Percentiles rank a stretch among this genome's conserved stretches.
Evolutionary conservation across 805 yeast species (phyloP).

Genomic region (Candida coleopterorum): DNA sequence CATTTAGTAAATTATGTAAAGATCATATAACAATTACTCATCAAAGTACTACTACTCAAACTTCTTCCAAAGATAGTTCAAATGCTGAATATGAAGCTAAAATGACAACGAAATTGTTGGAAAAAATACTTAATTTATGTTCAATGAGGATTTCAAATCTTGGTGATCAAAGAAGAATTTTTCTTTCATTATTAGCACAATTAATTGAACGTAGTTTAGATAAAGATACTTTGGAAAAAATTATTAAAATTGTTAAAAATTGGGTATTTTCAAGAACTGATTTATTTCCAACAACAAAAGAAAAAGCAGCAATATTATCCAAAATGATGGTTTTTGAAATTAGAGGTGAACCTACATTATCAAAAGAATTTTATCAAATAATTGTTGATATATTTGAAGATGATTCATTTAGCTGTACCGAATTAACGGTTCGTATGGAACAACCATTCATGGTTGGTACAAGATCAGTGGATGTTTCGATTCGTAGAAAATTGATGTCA

Average conservation of each 20-base stretch:
- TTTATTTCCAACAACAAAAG: conserved; percentile 90
- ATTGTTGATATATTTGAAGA: conserved; percentile 85
- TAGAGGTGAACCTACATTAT: conserved; percentile 74
- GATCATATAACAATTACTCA: conserved; percentile 73
- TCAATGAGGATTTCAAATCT: conserved; percentile 78
- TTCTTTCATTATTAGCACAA: conserved; percentile 80
- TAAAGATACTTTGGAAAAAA: conserved; percentile 64
- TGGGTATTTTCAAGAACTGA: conserved; percentile 89
- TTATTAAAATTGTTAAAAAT: conserved; percentile 69
- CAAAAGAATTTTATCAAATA: conserved; percentile 78
- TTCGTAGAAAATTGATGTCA: conserved; percentile 72
- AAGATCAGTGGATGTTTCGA: conserved; percentile 66
- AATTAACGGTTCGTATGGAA: conserved; percentile 90
- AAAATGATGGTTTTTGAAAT: conserved; percentile 93
- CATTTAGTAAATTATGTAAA: conserved; percentile 82
- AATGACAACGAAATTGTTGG: conserved; percentile 71
- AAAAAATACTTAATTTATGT: conserved; percentile 70
- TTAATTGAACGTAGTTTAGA: conserved; percentile 85
- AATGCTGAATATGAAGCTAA: conserved; percentile 66
- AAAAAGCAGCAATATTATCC: conserved; percentile 87
- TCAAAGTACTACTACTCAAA: conserved; percentile 37
- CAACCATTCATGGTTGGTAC: conserved; percentile 96
- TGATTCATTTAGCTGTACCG: conserved; percentile 71
- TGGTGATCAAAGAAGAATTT: conserved; percentile 91
- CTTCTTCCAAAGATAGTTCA: conserved; percentile 28